phyloP scores from a whole-genome alignment of 805 yeast species.

The Candida dendrica region DNA sequence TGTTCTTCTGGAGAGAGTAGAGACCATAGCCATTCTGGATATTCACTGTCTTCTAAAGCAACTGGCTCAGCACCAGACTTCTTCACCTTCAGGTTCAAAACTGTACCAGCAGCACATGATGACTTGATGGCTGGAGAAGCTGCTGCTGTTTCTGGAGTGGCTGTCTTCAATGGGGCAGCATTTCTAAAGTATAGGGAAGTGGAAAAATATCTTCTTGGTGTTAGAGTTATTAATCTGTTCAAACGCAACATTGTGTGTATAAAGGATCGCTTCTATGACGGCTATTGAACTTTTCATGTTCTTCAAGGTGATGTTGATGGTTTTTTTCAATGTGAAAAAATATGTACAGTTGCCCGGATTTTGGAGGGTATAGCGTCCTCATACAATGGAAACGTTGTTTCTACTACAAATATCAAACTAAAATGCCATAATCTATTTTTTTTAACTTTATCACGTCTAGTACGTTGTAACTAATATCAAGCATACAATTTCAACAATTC shows the following conservation, averaged over 20 bases:
- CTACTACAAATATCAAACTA: no score
- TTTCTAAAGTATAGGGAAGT: constrained; percentile 9
- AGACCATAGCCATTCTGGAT: constrained; percentile 94
- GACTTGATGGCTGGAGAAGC: constrained; percentile 23
- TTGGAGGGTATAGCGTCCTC: no score
- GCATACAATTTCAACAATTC: constrained; percentile 20
- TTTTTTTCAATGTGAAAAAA: no score
- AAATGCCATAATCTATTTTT: no score
- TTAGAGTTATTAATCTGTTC: background rate
- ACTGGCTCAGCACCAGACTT: constrained; percentile 83
- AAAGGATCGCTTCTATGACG: background rate
- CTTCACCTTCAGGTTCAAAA: constrained; percentile 61
- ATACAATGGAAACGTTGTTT: no score
- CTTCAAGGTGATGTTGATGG: background rate
- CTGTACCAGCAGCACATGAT: constrained; percentile 66
- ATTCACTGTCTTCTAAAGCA: constrained; percentile 80
- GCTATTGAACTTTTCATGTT: background rate
- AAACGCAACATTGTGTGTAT: background rate
- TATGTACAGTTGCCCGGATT: background rate
- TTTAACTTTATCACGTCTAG: no score
- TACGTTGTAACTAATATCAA: constrained; percentile 1
- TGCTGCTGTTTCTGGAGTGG: background rate
- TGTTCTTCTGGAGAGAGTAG: constrained; percentile 64
- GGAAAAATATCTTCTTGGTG: constrained; percentile 7
- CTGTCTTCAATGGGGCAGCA: constrained; percentile 5